Conservation (phyloP, 257 asterid species). For the Jacaranda mimosifolia region DNA sequence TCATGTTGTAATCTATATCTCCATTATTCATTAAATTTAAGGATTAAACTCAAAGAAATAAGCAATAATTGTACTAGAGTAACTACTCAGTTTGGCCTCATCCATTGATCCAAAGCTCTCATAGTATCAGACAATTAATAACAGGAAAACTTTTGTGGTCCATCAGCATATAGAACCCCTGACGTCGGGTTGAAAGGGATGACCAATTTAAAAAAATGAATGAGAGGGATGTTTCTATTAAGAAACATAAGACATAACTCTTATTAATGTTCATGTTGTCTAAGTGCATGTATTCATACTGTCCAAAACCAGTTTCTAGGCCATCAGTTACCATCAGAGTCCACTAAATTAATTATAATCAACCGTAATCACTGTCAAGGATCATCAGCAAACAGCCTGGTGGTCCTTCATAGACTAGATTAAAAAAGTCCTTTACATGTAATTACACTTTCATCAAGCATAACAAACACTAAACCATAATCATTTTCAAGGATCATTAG, state of each 20-base stretch:
- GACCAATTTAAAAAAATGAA: neutral
- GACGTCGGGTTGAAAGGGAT: constrained; percentile 29
- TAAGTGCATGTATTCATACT: neutral
- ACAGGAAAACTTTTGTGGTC: constrained; percentile 4
- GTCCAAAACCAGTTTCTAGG: neutral
- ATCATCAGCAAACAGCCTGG: constrained; percentile 16
- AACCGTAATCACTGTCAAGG: constrained; percentile 1
- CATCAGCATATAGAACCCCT: neutral
- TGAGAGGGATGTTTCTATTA: constrained; percentile 13
- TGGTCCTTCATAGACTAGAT: constrained; percentile 14
- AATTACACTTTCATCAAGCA: neutral
- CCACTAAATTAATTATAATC: neutral
- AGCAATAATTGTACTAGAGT: constrained; percentile 30
- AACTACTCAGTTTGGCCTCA: constrained; percentile 17
- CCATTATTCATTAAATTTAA: constrained; percentile 14
- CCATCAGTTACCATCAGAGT: neutral
- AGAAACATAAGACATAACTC: neutral
- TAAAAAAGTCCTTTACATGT: neutral
- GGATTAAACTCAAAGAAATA: neutral
- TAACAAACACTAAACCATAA: neutral
- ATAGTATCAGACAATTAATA: constrained; percentile 9
- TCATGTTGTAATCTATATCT: neutral
- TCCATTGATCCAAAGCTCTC: constrained; percentile 27
- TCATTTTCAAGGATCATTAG: no score
- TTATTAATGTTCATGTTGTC: neutral